Evolutionary conservation across 805 yeast species (phyloP), one percentile per base, ranked within the genome.

Genomic region (Metschnikowia gelsemii): DNA sequence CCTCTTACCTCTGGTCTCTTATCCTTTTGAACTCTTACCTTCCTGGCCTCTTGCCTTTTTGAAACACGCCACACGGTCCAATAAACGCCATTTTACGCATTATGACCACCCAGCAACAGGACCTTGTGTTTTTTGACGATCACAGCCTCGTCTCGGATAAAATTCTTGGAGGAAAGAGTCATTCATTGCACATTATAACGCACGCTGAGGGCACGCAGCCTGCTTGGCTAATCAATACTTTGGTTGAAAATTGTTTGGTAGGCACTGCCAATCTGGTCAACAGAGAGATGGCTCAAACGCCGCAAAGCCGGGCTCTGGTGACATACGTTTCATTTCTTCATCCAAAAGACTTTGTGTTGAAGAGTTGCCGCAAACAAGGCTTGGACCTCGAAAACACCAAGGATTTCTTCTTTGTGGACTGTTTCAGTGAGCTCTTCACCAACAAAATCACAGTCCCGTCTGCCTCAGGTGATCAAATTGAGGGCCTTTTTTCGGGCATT

Each of bases 181-280:
- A 32, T 45, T 58, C 3, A 12, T 47, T 64, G 16, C 56, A 65
- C 3, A 42, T 64, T 3, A 55, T 70, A 6, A 52, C 71, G 1
- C 63, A 68, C 40, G 50, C 51, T 3, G 68, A 61, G 40, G 80
- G 84, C 0, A 81, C 85, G 0, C 71, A 78, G 20, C 80, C 90
- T 2, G 58, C 77, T 5, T 84, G 91, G 91, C 63, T 84, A 27
- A 54, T 74, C 3, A 72, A 71, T 40, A 71, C 80, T 2, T 56
- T 84, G 17, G 61, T 81, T 7, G 87, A 83, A 51, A 71, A 69
- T 25, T 61, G 69, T 19, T 47, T 78, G 12, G 52, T 62, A 13
- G 84, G 80, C 4, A 72, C 79, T 35, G 70, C 63, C 51, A 67
- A 40, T 29, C 69, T 51, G 69, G 74, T 64, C 37, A 59, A 65